Evolutionary conservation across 345 rosid species (phyloP).

Genomic region (Raphanus raphanistrum): DNA sequence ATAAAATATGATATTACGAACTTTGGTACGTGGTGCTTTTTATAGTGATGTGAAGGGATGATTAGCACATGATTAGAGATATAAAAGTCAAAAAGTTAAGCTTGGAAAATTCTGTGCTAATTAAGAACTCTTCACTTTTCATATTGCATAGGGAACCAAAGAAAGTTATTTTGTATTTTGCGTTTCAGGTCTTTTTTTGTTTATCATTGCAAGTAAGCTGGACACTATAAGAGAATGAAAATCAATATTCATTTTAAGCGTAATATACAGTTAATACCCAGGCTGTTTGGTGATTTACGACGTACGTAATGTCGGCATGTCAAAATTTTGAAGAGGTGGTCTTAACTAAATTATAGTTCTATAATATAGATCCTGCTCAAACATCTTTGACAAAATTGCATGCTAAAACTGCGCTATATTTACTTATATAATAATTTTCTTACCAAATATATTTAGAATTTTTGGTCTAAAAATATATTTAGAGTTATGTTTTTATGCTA

Average conservation of each 20-base stretch:
- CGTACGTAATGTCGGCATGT: slow-evolving; percentile 30
- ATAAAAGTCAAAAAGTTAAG: slow-evolving; percentile 33
- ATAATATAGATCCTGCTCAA: neutral
- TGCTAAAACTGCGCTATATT: no score
- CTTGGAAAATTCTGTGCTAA: slow-evolving; percentile 13
- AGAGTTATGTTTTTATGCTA: no score
- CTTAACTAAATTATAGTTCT: neutral
- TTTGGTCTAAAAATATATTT: no score
- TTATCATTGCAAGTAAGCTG: neutral
- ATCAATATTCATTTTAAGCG: neutral
- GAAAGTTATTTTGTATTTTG: neutral
- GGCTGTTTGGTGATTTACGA: slow-evolving; percentile 28
- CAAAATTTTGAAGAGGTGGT: neutral
- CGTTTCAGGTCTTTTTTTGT: neutral
- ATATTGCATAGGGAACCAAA: slow-evolving; percentile 28
- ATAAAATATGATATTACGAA: neutral
- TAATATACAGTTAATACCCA: neutral
- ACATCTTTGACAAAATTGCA: neutral
- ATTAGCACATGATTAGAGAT: slow-evolving; percentile 19
- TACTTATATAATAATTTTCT: no score
- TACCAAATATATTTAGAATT: no score
- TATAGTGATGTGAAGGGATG: slow-evolving; percentile 16
- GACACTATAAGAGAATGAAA: neutral
- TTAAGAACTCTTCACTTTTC: slow-evolving; percentile 16
- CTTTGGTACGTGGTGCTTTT: neutral